Conservation (phyloP, 1,139 yeast genomes). For the Debaryomyces singareniensis region DNA sequence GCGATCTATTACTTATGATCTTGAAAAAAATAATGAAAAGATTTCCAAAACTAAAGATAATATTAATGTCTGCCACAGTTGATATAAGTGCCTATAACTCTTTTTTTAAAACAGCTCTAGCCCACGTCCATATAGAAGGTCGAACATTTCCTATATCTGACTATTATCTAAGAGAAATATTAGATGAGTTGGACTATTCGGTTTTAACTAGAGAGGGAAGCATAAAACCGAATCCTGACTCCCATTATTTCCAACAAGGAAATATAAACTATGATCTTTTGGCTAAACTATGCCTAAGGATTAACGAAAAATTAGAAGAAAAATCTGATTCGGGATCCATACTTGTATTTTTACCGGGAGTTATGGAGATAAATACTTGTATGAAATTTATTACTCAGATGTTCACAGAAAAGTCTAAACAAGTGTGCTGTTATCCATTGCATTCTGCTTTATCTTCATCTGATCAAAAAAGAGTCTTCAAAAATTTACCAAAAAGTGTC, state of each 20-base stretch:
- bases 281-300: constrained; percentile 44
- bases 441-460: constrained; percentile 81
- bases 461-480: constrained; percentile 78
- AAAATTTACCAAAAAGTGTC: constrained; percentile 39
- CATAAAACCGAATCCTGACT: constrained; percentile 54
- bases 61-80: constrained; percentile 94
- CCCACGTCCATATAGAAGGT: constrained; percentile 79
- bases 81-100: constrained; percentile 60
- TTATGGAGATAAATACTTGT: constrained; percentile 68
- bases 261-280: constrained; percentile 71
- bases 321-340: constrained; percentile 62
- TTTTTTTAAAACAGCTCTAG: constrained; percentile 48
- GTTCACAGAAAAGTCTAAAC: constrained; percentile 11
- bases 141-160: constrained; percentile 89
- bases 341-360: constrained; percentile 83
- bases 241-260: constrained; percentile 57
- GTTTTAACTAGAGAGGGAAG: constrained; percentile 40
- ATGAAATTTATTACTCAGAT: constrained; percentile 18
- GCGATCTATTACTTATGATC: constrained; percentile 77
- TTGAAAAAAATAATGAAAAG: constrained; percentile 51
- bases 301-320: constrained; percentile 40
- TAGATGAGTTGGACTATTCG: constrained; percentile 48
- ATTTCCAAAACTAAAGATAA: constrained; percentile 53
- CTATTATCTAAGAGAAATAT: constrained; percentile 59
- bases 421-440: constrained; percentile 57